phyloP scores from a whole-genome alignment of 768 basidiomycete species.

The Auricularia sp. region DNA sequence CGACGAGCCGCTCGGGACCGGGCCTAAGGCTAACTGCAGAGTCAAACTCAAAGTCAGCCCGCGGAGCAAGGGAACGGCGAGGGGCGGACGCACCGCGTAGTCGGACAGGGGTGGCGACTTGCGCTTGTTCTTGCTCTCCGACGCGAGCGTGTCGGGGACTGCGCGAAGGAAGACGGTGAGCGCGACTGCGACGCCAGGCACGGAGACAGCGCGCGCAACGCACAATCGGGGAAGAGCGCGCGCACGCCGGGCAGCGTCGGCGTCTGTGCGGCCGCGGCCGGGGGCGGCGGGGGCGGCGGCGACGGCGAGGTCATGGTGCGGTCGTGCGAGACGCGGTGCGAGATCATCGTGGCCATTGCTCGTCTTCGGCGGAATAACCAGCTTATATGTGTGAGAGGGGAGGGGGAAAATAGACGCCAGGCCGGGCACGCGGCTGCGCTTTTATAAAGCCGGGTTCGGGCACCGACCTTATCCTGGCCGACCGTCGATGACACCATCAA shows the following conservation, averaged over 20 bases:
- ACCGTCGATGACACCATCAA: not conserved
- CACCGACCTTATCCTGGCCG: not conserved
- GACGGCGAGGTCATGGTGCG: not conserved
- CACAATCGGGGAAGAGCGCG: not conserved
- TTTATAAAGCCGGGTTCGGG: not conserved
- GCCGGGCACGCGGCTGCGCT: not conserved
- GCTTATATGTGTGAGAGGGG: too few relatives aligned
- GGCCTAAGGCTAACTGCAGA: not conserved
- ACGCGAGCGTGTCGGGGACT: not conserved
- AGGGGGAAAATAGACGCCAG: not conserved
- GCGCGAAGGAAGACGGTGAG: too few relatives aligned
- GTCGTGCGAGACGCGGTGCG: not conserved
- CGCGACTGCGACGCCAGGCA: not conserved
- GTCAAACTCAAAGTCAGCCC: not conserved
- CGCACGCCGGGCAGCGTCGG: not conserved
- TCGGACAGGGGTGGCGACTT: not conserved
- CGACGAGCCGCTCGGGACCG: too few relatives aligned
- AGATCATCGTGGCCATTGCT: not conserved
- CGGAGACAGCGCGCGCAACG: not conserved
- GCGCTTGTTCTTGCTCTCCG: not conserved
- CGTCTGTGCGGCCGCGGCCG: not conserved
- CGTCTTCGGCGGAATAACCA: not conserved
- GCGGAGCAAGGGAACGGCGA: not conserved
- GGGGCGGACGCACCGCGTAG: not conserved
- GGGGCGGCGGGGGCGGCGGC: not conserved